phyloP scores from a whole-genome alignment of 305 asterid genomes.

The Plantago rigida region DNA sequence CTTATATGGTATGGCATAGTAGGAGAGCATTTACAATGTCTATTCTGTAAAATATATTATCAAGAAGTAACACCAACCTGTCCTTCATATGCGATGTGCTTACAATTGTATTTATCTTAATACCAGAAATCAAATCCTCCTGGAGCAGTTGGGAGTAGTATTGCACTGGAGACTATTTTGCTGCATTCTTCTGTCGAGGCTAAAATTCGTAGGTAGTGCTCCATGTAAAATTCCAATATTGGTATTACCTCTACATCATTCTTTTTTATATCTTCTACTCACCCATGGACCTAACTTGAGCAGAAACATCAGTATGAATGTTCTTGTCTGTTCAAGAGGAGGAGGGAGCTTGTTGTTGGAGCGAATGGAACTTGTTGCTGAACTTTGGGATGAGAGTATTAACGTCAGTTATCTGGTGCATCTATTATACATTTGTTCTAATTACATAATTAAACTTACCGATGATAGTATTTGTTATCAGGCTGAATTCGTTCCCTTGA shows the following conservation, averaged over 20 bases:
- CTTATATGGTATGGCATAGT: too few species aligned
- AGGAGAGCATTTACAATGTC: too few species aligned
- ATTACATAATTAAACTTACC: slow-evolving; percentile 24
- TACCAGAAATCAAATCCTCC: slow-evolving; percentile 74
- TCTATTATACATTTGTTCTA: slow-evolving; percentile 13
- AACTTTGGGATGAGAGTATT: slow-evolving; percentile 84
- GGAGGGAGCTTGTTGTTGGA: slow-evolving; percentile 87
- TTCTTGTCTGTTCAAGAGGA: slow-evolving; percentile 95
- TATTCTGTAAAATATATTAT: too few species aligned
- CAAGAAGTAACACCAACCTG: neutral
- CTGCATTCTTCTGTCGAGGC: slow-evolving; percentile 52
- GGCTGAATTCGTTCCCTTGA: slow-evolving; percentile 78
- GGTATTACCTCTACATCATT: slow-evolving; percentile 8
- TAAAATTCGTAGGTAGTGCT: slow-evolving; percentile 46
- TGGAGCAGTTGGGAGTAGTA: slow-evolving; percentile 90
- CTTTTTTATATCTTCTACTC: slow-evolving; percentile 17
- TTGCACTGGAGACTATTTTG: slow-evolving; percentile 83
- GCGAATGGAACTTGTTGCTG: slow-evolving; percentile 93
- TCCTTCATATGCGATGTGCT: slow-evolving; percentile 19
- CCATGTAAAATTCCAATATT: slow-evolving; percentile 15
- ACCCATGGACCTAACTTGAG: slow-evolving; percentile 22
- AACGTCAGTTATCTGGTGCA: slow-evolving; percentile 40
- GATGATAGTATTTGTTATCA: slow-evolving; percentile 29
- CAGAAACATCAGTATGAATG: slow-evolving; percentile 48
- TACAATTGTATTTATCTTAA: slow-evolving; percentile 25